Percentiles rank a stretch among this genome's conserved stretches.
These are phyloP conservation scores for Luffa acutangula DNA, from an alignment of 306 rosid genomes.

Conservation along the genomic window DNA sequence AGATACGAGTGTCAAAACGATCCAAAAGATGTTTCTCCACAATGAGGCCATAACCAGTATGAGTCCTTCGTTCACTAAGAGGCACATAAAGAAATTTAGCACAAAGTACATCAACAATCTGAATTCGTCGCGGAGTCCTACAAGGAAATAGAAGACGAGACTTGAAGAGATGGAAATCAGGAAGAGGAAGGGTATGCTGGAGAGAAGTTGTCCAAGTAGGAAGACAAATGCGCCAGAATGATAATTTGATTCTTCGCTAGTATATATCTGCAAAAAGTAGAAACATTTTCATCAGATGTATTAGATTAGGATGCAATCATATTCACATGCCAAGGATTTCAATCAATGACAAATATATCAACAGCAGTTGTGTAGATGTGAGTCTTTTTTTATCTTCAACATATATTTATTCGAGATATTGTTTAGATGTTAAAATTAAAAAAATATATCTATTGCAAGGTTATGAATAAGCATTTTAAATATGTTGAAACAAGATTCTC, in stretches of 20 bases:
- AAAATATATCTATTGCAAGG: neutral
- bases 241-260: slow-evolving; percentile 77
- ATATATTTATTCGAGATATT: neutral
- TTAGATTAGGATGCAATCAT: neutral
- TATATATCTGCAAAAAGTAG: slow-evolving; percentile 49
- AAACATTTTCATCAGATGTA: slow-evolving; percentile 13
- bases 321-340: neutral
- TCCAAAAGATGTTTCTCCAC: slow-evolving; percentile 76
- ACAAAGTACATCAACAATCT: slow-evolving; percentile 96
- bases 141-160: slow-evolving; percentile 81
- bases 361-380: neutral
- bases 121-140: slow-evolving; percentile 81
- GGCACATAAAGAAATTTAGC: slow-evolving; percentile 83
- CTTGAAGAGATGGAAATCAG: slow-evolving; percentile 91
- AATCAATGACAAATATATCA: neutral
- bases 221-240: slow-evolving; percentile 79
- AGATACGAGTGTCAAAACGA: slow-evolving; percentile 68
- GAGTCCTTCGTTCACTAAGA: slow-evolving; percentile 85
- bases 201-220: slow-evolving; percentile 81
- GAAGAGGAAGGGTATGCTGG: slow-evolving; percentile 95
- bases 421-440: neutral
- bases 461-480: neutral
- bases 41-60: slow-evolving; percentile 62
- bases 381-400: neutral
- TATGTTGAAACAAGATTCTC: neutral